These are phyloP conservation scores for Chenopodium album DNA, from an alignment of 148 eudicot species.

Conservation along the genomic window DNA sequence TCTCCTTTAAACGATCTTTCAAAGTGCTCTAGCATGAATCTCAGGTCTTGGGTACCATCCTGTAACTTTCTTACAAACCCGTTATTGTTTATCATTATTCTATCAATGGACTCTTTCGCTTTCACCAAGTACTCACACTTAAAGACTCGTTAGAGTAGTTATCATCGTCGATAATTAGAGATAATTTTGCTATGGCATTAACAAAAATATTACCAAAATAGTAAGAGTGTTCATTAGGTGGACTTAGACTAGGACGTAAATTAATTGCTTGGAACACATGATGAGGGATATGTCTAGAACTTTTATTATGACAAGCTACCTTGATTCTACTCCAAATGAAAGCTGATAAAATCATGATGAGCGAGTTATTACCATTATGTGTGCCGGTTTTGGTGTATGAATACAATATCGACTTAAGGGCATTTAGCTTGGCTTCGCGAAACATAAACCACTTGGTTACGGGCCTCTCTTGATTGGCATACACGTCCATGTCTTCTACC, in stretches of 20 bases:
- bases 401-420: slow-evolving; percentile 13
- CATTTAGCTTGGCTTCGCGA: slow-evolving; percentile 21
- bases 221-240: slow-evolving; percentile 10
- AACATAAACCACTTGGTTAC: slow-evolving; percentile 6
- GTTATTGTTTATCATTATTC: background rate
- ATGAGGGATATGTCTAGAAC: background rate
- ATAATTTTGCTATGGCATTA: slow-evolving; percentile 8
- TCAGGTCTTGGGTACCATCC: slow-evolving; percentile 19
- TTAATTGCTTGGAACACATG: slow-evolving; percentile 30
- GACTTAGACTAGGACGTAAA: slow-evolving; percentile 25
- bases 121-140: background rate
- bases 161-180: too few relatives aligned
- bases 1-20: slow-evolving; percentile 17
- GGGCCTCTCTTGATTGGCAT: slow-evolving; percentile 15
- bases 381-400: background rate
- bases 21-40: slow-evolving; percentile 10
- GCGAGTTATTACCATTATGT: background rate
- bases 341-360: slow-evolving; percentile 31
- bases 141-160: background rate
- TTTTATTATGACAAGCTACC: background rate
- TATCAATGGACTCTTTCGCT: slow-evolving; percentile 8
- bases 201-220: slow-evolving; percentile 36
- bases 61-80: background rate
- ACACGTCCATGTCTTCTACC: background rate
- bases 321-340: slow-evolving; percentile 36